A percentile compares a stretch with the other conserved stretches of the same genome.
Evolutionary conservation across 768 basidiomycete species (phyloP).

Genomic region (Kockovaella imperatae): DNA sequence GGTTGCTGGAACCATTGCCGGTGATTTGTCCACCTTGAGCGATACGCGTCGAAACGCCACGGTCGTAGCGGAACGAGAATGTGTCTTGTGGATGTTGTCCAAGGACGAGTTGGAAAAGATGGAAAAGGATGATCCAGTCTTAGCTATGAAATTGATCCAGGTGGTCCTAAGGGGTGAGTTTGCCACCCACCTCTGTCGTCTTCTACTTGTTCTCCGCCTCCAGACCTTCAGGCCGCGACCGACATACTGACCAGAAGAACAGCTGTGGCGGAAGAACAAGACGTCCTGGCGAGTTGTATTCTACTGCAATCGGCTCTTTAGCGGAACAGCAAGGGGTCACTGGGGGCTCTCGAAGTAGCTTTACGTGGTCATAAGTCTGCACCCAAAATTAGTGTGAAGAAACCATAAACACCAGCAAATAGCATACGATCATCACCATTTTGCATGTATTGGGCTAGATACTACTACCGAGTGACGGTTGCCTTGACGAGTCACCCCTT

Average conservation of each 20-base stretch:
- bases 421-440: too few species aligned
- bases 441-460: too few species aligned
- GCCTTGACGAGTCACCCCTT: too few species aligned
- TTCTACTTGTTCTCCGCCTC: too few species aligned
- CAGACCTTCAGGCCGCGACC: background rate
- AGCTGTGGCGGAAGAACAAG: conserved; percentile 41
- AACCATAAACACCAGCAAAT: too few species aligned
- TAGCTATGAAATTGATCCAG: conserved; percentile 40
- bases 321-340: too few species aligned
- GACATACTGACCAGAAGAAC: background rate
- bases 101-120: conserved; percentile 54
- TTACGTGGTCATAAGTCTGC: too few species aligned
- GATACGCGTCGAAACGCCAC: conserved; percentile 74
- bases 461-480: too few species aligned
- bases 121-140: conserved; percentile 57
- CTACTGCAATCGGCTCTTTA: too few species aligned
- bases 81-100: conserved; percentile 73
- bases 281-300: conserved; percentile 31
- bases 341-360: too few species aligned
- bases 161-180: conserved; percentile 43
- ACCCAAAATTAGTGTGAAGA: too few species aligned
- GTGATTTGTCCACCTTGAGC: conserved; percentile 79
- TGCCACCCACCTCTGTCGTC: too few species aligned
- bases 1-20: conserved; percentile 87
- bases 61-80: conserved; percentile 68